Base-by-base conservation (phyloP, 768 basidiomycete genomes). In the Rhodotorula diobovata region DNA sequence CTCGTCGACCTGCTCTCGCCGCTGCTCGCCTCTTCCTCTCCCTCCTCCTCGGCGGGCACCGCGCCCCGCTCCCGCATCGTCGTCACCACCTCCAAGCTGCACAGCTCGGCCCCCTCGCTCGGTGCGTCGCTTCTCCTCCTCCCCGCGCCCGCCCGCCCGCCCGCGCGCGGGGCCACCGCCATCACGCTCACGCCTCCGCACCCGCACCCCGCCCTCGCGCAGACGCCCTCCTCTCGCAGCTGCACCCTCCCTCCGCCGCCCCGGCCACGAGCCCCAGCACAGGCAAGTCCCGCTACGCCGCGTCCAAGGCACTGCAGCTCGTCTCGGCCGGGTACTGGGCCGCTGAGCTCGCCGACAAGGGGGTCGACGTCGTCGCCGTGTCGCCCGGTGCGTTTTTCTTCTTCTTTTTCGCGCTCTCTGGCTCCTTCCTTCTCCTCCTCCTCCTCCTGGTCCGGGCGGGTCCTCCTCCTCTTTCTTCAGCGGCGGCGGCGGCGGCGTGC, bases 61-160 rank as follows among this genome's bases (percentile, higher is more conserved):
- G n/a, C n/a, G n/a, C n/a, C 34, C 0, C 61, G 25, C 4, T 54
- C 66, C 28, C 67, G 67, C 15, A 39, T 73, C 63, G 25, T 73
- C 48, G 55, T 66, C 28, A 66, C 63, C 41, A 45, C 67, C 28
- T 73, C 72, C 2, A 32, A 68, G 2, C 56, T 69, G 10, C 61
- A 66, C 21, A 45, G 39, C 4, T 28, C 28, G 11, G 18, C 66
- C 45, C 2, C 23, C 0, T 70, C 63, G 0, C 28, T 61, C 35
- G 53, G 63, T 70, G 30, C 30, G 62, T 34, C 39, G 16, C 34
- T 14, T 10, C 14, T 5, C 25, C n/a, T 48, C 37, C 50, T n/a
- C 53, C 37, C n/a, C n/a, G n/a, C n/a, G n/a, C n/a, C n/a, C n/a
- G n/a, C n/a, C n/a, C n/a, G n/a, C n/a, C n/a, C n/a, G n/a, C n/a